phyloP scores from a whole-genome alignment of 2,329 filamentous ascomycete species.

The Fusarium humuli region DNA sequence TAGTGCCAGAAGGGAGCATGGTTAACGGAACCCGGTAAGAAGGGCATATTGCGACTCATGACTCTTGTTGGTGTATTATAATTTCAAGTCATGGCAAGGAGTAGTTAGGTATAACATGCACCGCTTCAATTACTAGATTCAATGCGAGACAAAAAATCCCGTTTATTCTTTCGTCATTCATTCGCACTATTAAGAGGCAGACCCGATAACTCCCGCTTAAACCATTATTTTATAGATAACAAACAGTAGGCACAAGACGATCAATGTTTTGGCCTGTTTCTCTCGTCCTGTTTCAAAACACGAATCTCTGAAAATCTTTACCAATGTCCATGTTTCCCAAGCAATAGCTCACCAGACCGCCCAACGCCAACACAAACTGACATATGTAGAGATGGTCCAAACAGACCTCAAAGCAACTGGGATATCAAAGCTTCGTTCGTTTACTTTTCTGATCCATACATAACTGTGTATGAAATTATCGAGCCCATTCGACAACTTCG shows the following conservation, averaged over 20 bases:
- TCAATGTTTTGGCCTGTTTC: background rate
- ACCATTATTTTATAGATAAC: background rate
- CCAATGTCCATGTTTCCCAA: background rate
- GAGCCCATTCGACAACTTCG: conserved; percentile 91
- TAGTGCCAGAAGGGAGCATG: conserved; percentile 53
- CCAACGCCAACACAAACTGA: conserved; percentile 23
- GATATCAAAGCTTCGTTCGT: background rate
- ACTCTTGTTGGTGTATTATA: conserved; percentile 11
- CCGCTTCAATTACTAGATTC: background rate
- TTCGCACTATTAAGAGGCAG: background rate
- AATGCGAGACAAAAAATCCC: background rate
- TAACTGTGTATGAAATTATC: conserved; percentile 24
- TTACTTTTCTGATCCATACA: background rate
- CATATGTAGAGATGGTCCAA: background rate
- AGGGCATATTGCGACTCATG: background rate
- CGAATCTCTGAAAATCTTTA: background rate
- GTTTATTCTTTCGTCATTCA: background rate
- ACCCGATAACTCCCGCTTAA: conserved; percentile 17
- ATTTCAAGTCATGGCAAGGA: conserved; percentile 1
- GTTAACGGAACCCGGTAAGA: conserved; percentile 57
- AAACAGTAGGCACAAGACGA: background rate
- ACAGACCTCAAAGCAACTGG: background rate
- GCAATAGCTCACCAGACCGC: background rate
- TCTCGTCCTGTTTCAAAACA: background rate
- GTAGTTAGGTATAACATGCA: background rate